A percentile compares a stretch with the other conserved stretches of the same genome.
These are phyloP conservation scores for Thermoascus crustaceus DNA, from an alignment of 2,329 filamentous ascomycete species.

Conservation along the genomic window DNA sequence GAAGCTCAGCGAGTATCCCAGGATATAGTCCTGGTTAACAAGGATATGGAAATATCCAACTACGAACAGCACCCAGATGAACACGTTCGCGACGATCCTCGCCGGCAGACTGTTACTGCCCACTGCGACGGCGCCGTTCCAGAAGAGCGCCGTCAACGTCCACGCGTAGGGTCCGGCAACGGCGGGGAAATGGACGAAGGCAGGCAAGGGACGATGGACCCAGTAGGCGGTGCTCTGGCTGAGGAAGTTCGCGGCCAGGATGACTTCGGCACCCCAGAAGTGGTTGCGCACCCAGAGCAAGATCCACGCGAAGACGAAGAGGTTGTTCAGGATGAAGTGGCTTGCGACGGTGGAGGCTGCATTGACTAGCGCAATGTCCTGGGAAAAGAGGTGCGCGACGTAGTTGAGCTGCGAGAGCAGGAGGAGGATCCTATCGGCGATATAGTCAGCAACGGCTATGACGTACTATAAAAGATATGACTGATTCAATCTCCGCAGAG, in stretches of 20 bases:
- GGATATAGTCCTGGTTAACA: slow-evolving; percentile 64
- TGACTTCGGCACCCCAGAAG: slow-evolving; percentile 67
- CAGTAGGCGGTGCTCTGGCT: slow-evolving; percentile 75
- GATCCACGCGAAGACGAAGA: slow-evolving; percentile 73
- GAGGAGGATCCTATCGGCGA: slow-evolving; percentile 53
- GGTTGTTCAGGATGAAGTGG: slow-evolving; percentile 80
- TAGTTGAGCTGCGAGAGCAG: slow-evolving; percentile 71
- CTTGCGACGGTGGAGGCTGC: slow-evolving; percentile 68
- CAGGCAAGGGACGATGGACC: slow-evolving; percentile 62
- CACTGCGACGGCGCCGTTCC: slow-evolving; percentile 80
- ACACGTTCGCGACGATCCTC: slow-evolving; percentile 76
- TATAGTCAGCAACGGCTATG: not conserved
- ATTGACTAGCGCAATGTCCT: slow-evolving; percentile 53
- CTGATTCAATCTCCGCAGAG: not conserved
- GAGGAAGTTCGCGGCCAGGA: slow-evolving; percentile 72
- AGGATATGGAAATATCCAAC: slow-evolving; percentile 71
- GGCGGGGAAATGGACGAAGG: slow-evolving; percentile 67
- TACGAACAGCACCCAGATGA: slow-evolving; percentile 74
- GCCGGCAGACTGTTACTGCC: slow-evolving; percentile 58
- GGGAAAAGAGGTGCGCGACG: slow-evolving; percentile 66
- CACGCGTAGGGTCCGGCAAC: slow-evolving; percentile 74
- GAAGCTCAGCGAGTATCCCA: slow-evolving; percentile 70
- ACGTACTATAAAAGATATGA: no score
- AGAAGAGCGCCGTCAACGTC: slow-evolving; percentile 80
- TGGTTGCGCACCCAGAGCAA: slow-evolving; percentile 71